phyloP scores from a whole-genome alignment of 129 eudicot species.

The Dittrichia graveolens region DNA sequence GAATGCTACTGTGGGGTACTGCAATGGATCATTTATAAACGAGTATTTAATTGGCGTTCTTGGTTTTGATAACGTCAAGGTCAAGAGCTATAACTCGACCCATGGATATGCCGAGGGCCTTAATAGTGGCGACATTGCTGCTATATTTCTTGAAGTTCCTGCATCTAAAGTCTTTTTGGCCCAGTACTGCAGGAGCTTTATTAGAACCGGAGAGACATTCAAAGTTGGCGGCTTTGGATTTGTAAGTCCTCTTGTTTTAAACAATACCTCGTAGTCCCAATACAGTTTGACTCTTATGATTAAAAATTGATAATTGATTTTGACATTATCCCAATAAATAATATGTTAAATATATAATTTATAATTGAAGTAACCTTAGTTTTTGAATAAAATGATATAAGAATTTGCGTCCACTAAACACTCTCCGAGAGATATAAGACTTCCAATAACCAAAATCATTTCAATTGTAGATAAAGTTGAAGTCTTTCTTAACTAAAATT shows the following conservation, averaged over 20 bases:
- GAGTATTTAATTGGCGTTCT: constrained; percentile 28
- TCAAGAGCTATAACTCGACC: constrained; percentile 33
- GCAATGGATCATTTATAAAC: constrained; percentile 39
- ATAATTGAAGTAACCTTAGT: not conserved
- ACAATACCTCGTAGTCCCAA: not conserved
- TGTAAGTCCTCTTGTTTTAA: constrained; percentile 34
- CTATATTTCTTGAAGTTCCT: constrained; percentile 53
- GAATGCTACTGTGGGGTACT: constrained; percentile 44
- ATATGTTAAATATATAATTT: no score
- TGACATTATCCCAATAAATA: not conserved
- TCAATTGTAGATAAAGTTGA: not conserved
- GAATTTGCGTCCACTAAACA: not conserved
- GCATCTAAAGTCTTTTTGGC: constrained; percentile 57
- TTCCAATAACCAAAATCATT: not conserved
- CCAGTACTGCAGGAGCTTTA: constrained; percentile 49
- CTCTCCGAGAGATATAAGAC: not conserved
- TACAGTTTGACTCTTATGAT: not conserved
- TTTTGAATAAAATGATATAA: not conserved
- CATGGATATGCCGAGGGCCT: constrained; percentile 40
- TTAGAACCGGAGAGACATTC: constrained; percentile 45
- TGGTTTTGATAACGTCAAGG: constrained; percentile 14
- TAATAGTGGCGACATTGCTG: constrained; percentile 42
- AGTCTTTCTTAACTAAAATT: no score
- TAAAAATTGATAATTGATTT: not conserved
- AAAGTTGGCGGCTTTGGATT: constrained; percentile 65